Evolutionary conservation across 768 basidiomycete species (phyloP), one percentile per base, ranked within the genome.

Genomic region (Dictyophora rubrovolvata): DNA sequence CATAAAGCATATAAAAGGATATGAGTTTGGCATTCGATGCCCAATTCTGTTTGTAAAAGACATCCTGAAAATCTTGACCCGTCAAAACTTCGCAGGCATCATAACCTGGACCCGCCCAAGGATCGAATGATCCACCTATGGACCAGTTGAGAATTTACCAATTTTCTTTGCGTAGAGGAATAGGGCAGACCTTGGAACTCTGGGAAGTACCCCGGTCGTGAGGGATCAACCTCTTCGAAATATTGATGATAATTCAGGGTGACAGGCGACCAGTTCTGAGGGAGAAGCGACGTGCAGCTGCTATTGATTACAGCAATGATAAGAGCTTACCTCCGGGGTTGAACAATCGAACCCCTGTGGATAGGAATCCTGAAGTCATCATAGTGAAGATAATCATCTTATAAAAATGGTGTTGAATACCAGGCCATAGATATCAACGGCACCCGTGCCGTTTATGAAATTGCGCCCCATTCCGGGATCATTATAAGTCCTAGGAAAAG

Each of bases 1-100:
- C 89, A 64, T 83, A 89, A 56, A 89, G 63, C 91, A 93, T 92
- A 70, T 93, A 93, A 62, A 87, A 88, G 65, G 81, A 89, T 60
- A 91, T 82, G 49, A 93, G 65, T 65, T 91, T 93, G 1, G 82
- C 86, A 69, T 91, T 92, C 53, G 80, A 78, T 10, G 89, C 88
- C 85, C 86, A 89, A 49, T 89, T 75, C 55, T 86, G 74, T 59
- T 82, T 77, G 64, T 93, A 82, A 70, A 90, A 92, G 6, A 92
- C 91, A 47, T 82, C 85, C 69, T 84, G 77, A 70, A 89, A 91
- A 65, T 85, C 76, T 0, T 85, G 73, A 2, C 86, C 87, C 11
- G 87, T 90, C 61, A 91, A 72, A 1, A 74, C 69, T 23, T 79
- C 75, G 66, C 89, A 91, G 3, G 77, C 73, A 1, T 72, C 76